Base-by-base conservation (phyloP, 2,329 filamentous ascomycete genomes). In the Talaromyces rugulosus region DNA sequence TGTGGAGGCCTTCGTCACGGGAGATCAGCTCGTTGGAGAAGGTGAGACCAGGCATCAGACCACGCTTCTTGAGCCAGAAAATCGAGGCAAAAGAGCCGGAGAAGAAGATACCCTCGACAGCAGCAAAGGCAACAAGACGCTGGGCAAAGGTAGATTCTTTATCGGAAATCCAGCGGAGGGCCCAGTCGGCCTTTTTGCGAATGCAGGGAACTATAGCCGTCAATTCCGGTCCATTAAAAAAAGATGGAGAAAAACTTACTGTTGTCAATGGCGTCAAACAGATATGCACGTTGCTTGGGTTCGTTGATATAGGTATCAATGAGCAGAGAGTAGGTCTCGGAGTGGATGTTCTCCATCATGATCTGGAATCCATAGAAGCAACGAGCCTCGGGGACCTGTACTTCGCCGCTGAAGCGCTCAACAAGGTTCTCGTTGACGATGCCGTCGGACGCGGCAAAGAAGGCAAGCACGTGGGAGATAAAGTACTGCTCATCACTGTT, bases 331-430 rank as follows among this genome's bases (percentile, higher is more conserved):
- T 99, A 99, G 60, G 95, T 99, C 83, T 99, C 95, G 16, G 95
- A 97, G 86, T 99, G 95, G 73, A 99, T 96, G 83, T 99, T 99
- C 85, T 99, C 95, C 91, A 99, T 98, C 95, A 99, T 99, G 83
- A 98, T 98, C 83, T 99, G 95, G 87, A 99, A 99, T 67, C 95
- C 95, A 79, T 99, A 99, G 86, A 99, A 99, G 88, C 95, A 99
- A 73, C 95, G 92, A 67, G 95, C 95, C 82, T 99, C 95, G 11
- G 95, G 94, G 63, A 98, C 88, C 82, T 99, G 95, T 33, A 99
- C 94, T 81, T 99, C 95, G 67, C 87, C 89, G 73, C 91, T 96
- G 87, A 99, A 99, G 66, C 95, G 91, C 86, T 98, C 93, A 64
- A 99, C 88, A 28, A 99, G 85, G 84, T 99, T 99, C 86, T 99